Conservation (phyloP, 2,329 filamentous ascomycete genomes). For the Coniochaeta sp. region DNA sequence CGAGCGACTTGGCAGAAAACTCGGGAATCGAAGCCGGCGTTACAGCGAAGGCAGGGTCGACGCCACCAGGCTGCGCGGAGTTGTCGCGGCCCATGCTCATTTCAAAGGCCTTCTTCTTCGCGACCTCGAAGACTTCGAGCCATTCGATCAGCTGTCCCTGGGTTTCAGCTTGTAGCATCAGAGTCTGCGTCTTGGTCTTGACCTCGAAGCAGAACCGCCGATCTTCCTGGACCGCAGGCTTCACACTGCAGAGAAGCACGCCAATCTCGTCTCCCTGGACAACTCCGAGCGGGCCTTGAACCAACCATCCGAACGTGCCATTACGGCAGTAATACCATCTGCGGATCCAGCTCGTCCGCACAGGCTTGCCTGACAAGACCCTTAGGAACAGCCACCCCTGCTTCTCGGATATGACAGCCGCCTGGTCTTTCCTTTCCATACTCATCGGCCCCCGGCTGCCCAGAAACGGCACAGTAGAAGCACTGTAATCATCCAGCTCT, state of each 20-base stretch:
- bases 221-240: slow-evolving; percentile 86
- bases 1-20: slow-evolving; percentile 71
- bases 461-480: slow-evolving; percentile 83
- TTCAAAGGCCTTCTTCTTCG: slow-evolving; percentile 88
- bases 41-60: slow-evolving; percentile 82
- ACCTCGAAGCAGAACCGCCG: slow-evolving; percentile 96
- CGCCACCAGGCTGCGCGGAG: slow-evolving; percentile 36
- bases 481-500: slow-evolving; percentile 87
- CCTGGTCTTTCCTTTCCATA: slow-evolving; percentile 46
- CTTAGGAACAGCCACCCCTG: slow-evolving; percentile 91
- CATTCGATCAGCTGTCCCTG: slow-evolving; percentile 89
- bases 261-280: slow-evolving; percentile 95
- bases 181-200: slow-evolving; percentile 90
- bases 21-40: slow-evolving; percentile 82
- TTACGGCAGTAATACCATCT: slow-evolving; percentile 95
- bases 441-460: slow-evolving; percentile 63
- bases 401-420: slow-evolving; percentile 61
- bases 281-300: slow-evolving; percentile 78
- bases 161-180: slow-evolving; percentile 87
- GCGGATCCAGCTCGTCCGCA: slow-evolving; percentile 80
- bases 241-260: slow-evolving; percentile 86
- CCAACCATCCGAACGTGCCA: slow-evolving; percentile 91
- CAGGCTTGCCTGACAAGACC: slow-evolving; percentile 77
- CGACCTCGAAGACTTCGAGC: slow-evolving; percentile 87
- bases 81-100: slow-evolving; percentile 50